These are phyloP conservation scores for Chlorella vulgaris DNA, from an alignment of 139 green algal genomes.

Conservation along the genomic window DNA sequence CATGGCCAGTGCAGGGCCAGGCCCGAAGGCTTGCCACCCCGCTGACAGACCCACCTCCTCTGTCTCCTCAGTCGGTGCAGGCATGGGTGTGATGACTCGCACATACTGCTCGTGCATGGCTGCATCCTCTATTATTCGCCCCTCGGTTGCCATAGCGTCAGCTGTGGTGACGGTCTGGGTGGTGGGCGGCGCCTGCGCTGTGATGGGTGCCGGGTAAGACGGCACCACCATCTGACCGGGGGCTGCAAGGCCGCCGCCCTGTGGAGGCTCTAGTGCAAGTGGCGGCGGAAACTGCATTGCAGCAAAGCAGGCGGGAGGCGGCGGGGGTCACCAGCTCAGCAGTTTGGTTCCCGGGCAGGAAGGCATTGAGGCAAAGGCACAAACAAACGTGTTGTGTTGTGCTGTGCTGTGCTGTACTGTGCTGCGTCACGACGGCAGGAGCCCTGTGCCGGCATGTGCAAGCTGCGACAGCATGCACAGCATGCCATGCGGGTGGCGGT, in stretches of 20 bases:
- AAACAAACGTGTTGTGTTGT: no score
- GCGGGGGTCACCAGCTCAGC: neutral
- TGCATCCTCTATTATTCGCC: constrained; percentile 67
- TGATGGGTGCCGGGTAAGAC: constrained; percentile 5
- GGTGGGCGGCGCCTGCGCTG: constrained; percentile 1
- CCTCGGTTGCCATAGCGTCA: constrained; percentile 42
- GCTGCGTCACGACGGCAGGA: no score
- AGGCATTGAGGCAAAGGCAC: neutral
- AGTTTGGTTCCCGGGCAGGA: no score
- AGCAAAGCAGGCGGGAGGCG: no score
- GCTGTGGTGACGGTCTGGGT: constrained; percentile 27
- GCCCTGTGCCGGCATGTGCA: no score
- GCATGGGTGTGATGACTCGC: constrained; percentile 73
- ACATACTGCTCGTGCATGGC: constrained; percentile 71
- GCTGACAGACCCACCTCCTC: constrained; percentile 88
- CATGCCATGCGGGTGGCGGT: no score
- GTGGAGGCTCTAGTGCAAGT: neutral
- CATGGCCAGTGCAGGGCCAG: no score
- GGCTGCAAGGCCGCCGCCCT: neutral
- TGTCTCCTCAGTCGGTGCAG: constrained; percentile 66
- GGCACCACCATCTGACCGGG: constrained; percentile 7
- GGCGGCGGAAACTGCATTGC: constrained; percentile 5
- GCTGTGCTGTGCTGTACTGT: no score
- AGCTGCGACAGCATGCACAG: no score
- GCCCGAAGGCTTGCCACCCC: no score